Evolutionary conservation across 371 early-diverging fungal species (phyloP).

Genomic region (Mucor racemosus): DNA sequence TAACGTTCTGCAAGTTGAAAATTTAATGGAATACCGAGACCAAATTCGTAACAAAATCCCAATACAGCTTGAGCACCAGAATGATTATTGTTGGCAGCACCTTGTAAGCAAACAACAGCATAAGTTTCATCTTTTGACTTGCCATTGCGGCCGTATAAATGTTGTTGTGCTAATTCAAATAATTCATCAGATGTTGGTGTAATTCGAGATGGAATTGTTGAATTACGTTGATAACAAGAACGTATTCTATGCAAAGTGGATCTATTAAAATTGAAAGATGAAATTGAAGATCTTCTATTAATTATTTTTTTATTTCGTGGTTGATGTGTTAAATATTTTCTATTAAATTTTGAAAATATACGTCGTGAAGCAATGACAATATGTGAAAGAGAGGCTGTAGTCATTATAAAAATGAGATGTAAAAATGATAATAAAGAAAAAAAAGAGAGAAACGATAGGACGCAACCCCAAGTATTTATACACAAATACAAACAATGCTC

Average conservation of each 20-base stretch:
- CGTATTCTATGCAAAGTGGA: background rate
- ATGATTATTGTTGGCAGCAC: conserved; percentile 43
- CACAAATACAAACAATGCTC: background rate
- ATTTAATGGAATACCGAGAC: conserved; percentile 63
- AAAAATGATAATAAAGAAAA: background rate
- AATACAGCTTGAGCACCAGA: conserved; percentile 51
- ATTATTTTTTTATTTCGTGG: background rate
- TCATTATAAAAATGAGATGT: background rate
- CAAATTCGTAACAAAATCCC: conserved; percentile 79
- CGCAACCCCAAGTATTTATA: background rate
- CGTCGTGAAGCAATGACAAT: conserved; percentile 24
- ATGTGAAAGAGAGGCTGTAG: conserved; percentile 15
- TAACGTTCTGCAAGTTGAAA: conserved; percentile 54
- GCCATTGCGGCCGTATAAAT: conserved; percentile 63
- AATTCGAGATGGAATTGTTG: background rate
- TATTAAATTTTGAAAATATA: conserved; percentile 21
- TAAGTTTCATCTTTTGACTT: conserved; percentile 42
- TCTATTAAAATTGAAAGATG: background rate
- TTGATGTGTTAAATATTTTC: conserved; percentile 12
- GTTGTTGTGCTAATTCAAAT: conserved; percentile 50
- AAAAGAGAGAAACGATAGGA: conserved; percentile 1
- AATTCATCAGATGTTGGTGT: conserved; percentile 11
- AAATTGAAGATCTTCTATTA: background rate
- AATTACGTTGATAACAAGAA: background rate
- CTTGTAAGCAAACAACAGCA: conserved; percentile 53